These are phyloP conservation scores for Lomentospora prolificans DNA, from an alignment of 2,329 filamentous ascomycete species.

Conservation along the genomic window DNA sequence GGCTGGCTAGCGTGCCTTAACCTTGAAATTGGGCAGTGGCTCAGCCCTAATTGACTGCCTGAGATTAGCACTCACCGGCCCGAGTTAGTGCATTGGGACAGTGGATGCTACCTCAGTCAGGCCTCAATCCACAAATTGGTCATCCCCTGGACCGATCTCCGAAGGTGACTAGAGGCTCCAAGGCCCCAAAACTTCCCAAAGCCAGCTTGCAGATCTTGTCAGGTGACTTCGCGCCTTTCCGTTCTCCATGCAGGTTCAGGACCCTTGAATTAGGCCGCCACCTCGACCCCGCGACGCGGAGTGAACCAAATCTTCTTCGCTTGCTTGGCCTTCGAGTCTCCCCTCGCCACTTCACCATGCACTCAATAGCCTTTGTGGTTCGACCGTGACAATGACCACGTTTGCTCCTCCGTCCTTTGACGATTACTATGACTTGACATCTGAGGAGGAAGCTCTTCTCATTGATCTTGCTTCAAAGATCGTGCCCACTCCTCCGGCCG, in stretches of 20 bases:
- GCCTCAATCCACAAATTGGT: too few relatives aligned
- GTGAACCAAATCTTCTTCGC: neutral
- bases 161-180: too few relatives aligned
- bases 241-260: too few relatives aligned
- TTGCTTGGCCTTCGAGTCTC: neutral
- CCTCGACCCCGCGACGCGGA: constrained; percentile 3
- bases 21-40: too few relatives aligned
- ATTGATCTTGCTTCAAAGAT: neutral
- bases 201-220: neutral
- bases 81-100: neutral
- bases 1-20: too few relatives aligned
- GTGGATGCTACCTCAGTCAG: neutral
- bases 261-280: neutral
- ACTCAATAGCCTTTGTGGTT: neutral
- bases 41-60: neutral
- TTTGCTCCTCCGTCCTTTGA: neutral
- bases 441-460: constrained; percentile 35
- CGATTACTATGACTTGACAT: constrained; percentile 8
- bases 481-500: neutral
- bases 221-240: constrained; percentile 5
- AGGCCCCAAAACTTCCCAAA: too few relatives aligned
- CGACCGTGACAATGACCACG: neutral
- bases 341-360: neutral
- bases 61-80: too few relatives aligned
- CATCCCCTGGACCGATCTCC: too few relatives aligned